phyloP scores from a whole-genome alignment of 2,329 filamentous ascomycete genomes.

The Exserohilum rostratum region DNA sequence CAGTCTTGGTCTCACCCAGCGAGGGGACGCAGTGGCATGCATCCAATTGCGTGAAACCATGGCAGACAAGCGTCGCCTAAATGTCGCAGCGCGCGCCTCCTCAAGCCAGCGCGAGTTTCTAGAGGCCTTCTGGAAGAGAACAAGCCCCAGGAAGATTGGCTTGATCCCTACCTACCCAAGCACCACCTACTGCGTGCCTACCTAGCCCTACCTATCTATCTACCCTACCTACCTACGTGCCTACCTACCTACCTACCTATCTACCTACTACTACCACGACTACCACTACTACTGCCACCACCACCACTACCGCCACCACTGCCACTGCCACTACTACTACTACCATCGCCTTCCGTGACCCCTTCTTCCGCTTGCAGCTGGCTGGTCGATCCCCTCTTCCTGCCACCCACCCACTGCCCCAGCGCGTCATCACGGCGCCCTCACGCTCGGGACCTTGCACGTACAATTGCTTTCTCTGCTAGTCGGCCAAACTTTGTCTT shows the following conservation, averaged over 20 bases:
- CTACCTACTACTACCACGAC: too few relatives aligned
- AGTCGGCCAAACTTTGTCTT: background rate
- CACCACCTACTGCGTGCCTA: too few relatives aligned
- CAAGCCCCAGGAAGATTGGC: slow-evolving; percentile 28
- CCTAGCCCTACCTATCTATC: too few relatives aligned
- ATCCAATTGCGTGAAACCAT: slow-evolving; percentile 19
- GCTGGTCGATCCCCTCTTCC: slow-evolving; percentile 22
- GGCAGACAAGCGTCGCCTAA: slow-evolving; percentile 15
- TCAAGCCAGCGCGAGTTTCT: slow-evolving; percentile 21
- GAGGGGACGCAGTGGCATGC: slow-evolving; percentile 17
- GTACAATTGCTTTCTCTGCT: slow-evolving; percentile 9
- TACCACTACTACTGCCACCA: too few relatives aligned
- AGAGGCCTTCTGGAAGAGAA: slow-evolving; percentile 40
- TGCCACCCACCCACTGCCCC: slow-evolving; percentile 12
- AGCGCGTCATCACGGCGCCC: slow-evolving; percentile 23
- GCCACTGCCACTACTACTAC: too few relatives aligned
- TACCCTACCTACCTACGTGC: too few relatives aligned
- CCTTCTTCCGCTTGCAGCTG: slow-evolving; percentile 23
- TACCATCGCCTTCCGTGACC: slow-evolving; percentile 7
- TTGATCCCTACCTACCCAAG: slow-evolving; percentile 21
- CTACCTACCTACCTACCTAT: too few relatives aligned
- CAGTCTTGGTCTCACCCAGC: too few relatives aligned
- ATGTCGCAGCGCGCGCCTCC: slow-evolving; percentile 6
- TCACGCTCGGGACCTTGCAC: slow-evolving; percentile 8
- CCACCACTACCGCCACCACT: too few relatives aligned